These are phyloP conservation scores for Geotrichum restrictum DNA, from an alignment of 1,139 yeast species.

Conservation along the genomic window DNA sequence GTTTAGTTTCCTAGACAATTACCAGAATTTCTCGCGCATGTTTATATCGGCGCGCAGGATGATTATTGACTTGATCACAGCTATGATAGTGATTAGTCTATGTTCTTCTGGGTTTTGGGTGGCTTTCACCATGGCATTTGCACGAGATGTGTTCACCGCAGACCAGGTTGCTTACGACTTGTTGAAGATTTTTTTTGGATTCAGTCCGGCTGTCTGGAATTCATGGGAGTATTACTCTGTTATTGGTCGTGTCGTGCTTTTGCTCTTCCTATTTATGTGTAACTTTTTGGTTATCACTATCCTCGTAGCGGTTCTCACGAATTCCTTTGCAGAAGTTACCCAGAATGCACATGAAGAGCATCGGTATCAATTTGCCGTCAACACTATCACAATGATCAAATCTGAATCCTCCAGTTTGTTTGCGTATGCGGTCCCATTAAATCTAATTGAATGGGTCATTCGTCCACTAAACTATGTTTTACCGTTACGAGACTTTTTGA, in stretches of 20 bases:
- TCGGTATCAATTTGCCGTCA: constrained; percentile 40
- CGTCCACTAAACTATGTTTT: constrained; percentile 37
- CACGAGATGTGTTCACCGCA: constrained; percentile 45
- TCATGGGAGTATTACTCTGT: constrained; percentile 53
- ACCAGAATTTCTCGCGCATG: constrained; percentile 53
- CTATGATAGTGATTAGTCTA: constrained; percentile 48
- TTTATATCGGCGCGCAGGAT: constrained; percentile 52
- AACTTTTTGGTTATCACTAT: constrained; percentile 58
- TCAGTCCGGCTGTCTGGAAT: constrained; percentile 63
- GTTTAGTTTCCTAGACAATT: constrained; percentile 52
- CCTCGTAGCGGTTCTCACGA: constrained; percentile 52
- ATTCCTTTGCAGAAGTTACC: constrained; percentile 39
- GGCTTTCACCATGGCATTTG: constrained; percentile 51
- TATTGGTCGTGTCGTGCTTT: constrained; percentile 49
- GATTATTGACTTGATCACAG: constrained; percentile 54
- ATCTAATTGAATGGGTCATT: constrained; percentile 37
- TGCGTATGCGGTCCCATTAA: constrained; percentile 41
- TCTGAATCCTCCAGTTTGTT: constrained; percentile 41
- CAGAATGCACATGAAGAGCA: constrained; percentile 42
- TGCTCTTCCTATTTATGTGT: constrained; percentile 53
- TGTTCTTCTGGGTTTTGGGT: constrained; percentile 55
- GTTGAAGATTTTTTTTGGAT: constrained; percentile 56
- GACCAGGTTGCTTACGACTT: constrained; percentile 53
- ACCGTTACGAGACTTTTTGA: constrained; percentile 37
- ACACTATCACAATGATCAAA: constrained; percentile 42